Conservation (phyloP, 371 early-diverging fungal species). For the Mucor racemosus region DNA sequence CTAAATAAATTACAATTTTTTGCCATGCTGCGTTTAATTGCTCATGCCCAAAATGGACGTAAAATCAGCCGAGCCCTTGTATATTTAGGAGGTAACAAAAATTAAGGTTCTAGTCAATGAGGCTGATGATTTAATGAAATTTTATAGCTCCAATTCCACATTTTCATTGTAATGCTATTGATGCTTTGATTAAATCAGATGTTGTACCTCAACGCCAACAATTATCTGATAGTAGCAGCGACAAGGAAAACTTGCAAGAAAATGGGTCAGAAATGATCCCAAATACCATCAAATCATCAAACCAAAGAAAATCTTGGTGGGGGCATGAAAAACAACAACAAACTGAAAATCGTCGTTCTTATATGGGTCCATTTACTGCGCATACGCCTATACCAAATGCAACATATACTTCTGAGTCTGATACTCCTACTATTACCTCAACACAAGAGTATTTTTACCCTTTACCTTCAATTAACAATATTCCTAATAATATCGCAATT, state of each 20-base stretch:
- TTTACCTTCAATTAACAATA: background rate
- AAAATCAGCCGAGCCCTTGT: conserved; percentile 48
- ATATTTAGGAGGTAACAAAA: conserved; percentile 44
- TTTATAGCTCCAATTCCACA: conserved; percentile 48
- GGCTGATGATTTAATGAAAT: background rate
- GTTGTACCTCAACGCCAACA: background rate
- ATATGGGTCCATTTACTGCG: conserved; percentile 28
- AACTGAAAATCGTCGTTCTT: conserved; percentile 20
- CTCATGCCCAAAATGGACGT: conserved; percentile 57
- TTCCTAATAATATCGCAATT: background rate
- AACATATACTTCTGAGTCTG: background rate
- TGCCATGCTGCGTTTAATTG: conserved; percentile 52
- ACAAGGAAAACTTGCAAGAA: background rate
- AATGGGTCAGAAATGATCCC: background rate
- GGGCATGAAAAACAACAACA: conserved; percentile 20
- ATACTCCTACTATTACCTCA: background rate
- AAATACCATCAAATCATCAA: background rate
- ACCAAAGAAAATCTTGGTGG: conserved; percentile 26
- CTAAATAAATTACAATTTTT: conserved; percentile 45
- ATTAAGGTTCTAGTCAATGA: background rate
- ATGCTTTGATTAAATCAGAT: conserved; percentile 40
- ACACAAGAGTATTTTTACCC: conserved; percentile 11
- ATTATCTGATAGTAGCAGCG: background rate
- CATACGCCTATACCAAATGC: conserved; percentile 22
- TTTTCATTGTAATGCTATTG: conserved; percentile 45